A percentile compares a stretch with the other conserved stretches of the same genome.
Conservation (phyloP, 768 basidiomycete species). For the Termitomyces titanicus region DNA sequence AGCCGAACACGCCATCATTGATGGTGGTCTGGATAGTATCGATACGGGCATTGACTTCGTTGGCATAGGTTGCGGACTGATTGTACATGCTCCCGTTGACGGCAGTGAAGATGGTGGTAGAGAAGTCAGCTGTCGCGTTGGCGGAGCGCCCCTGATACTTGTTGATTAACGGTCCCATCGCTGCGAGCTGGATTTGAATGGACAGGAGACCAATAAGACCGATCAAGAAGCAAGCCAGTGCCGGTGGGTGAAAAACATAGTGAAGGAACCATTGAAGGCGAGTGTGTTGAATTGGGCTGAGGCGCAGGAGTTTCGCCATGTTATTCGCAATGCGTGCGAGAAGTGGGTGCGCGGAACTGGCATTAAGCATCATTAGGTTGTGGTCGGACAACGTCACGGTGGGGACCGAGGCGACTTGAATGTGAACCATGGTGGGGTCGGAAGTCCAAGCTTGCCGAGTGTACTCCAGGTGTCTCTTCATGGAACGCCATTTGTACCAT, state of each 20-base stretch:
- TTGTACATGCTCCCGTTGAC: conserved; percentile 84
- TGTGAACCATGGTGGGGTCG: conserved; percentile 61
- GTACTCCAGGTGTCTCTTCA: conserved; percentile 59
- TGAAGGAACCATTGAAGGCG: conserved; percentile 85
- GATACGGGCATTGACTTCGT: conserved; percentile 70
- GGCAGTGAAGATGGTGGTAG: conserved; percentile 64
- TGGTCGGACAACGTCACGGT: conserved; percentile 64
- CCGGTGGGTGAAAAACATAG: conserved; percentile 90
- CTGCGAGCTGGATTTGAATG: conserved; percentile 83
- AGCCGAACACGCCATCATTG: conserved; percentile 88
- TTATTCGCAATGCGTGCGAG: conserved; percentile 61
- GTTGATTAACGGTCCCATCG: conserved; percentile 67
- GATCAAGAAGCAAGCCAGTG: conserved; percentile 86
- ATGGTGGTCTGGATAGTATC: conserved; percentile 67
- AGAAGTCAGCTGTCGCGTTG: conserved; percentile 60
- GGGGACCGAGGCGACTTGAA: conserved; percentile 36
- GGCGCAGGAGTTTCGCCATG: conserved; percentile 44
- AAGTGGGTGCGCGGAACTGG: conserved; percentile 68
- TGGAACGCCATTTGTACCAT: conserved; percentile 84
- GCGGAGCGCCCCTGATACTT: conserved; percentile 65
- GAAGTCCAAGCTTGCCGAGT: conserved; percentile 76
- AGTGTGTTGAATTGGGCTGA: conserved; percentile 60
- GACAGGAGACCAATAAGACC: conserved; percentile 88
- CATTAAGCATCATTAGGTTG: conserved; percentile 74
- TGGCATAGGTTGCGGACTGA: conserved; percentile 75